Percentiles rank a stretch among this genome's conserved stretches.
Conservation (phyloP, 345 rosid species). For the Kernera saxatilis region DNA sequence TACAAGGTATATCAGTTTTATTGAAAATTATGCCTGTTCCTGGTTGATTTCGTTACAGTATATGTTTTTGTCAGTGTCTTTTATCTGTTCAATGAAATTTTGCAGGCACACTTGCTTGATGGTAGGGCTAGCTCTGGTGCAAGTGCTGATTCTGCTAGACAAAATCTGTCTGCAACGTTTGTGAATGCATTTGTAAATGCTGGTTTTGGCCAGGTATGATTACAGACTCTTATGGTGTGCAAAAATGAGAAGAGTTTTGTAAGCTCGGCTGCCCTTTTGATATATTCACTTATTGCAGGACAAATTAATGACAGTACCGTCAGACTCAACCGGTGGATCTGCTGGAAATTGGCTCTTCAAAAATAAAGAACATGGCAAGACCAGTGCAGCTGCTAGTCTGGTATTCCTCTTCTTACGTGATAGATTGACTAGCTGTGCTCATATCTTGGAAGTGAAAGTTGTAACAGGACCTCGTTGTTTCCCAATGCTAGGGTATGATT, state of each 20-base stretch:
- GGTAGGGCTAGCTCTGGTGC: slow-evolving; percentile 76
- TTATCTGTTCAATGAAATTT: slow-evolving; percentile 17
- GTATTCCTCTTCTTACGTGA: slow-evolving; percentile 31
- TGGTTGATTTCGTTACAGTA: neutral
- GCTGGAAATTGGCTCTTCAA: slow-evolving; percentile 92
- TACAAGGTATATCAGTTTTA: slow-evolving; percentile 44
- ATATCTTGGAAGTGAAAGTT: neutral
- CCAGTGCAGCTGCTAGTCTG: slow-evolving; percentile 95
- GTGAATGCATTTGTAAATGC: slow-evolving; percentile 98
- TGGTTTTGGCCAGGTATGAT: slow-evolving; percentile 84
- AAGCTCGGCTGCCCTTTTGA: slow-evolving; percentile 4
- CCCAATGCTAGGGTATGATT: slow-evolving; percentile 71
- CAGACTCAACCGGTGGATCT: slow-evolving; percentile 67
- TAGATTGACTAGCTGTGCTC: slow-evolving; percentile 1
- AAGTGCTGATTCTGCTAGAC: slow-evolving; percentile 86
- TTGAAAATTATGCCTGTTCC: neutral
- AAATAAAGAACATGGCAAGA: slow-evolving; percentile 92
- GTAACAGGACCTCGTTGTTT: slow-evolving; percentile 10
- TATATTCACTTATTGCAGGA: slow-evolving; percentile 45
- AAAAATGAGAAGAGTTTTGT: neutral
- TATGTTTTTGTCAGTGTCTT: neutral
- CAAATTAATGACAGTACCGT: slow-evolving; percentile 78
- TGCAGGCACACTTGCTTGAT: slow-evolving; percentile 90
- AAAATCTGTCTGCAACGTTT: slow-evolving; percentile 92
- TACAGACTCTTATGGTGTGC: neutral